Evolutionary conservation across 805 yeast species (phyloP), one percentile per base, ranked within the genome.

Genomic region (Wickerhamomyces sydowiorum): DNA sequence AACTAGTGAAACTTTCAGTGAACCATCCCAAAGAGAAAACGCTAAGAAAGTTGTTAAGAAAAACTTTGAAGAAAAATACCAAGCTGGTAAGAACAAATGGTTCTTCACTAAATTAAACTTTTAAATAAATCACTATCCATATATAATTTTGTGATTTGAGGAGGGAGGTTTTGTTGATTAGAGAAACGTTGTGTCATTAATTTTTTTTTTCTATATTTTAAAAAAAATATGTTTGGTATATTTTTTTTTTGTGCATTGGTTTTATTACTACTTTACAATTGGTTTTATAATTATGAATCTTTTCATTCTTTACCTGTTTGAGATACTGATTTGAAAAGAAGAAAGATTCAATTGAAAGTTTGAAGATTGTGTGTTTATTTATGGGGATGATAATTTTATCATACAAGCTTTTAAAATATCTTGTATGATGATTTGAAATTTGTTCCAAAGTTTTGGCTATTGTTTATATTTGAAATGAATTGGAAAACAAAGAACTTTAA

Each of bases 41-140:
- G 97, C 98, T 68, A 91, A 89, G 86, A 91, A 91, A 82, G 90
- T 83, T 69, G 86, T 93, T 73, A 91, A 87, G 86, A 86, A 89
- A 82, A 96, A 95, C 69, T 90, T 91, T 69, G 98, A 91, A 80
- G 96, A 93, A 80, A 88, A 89, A 82, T 96, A 90, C 82, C 93
- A 86, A 74, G 89, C 96, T 68, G 99, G 99, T 72, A 88, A 91
- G 86, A 90, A 89, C 90, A 90, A 89, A 80, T 91, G 99, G 99
- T 91, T 91, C 82, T 91, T 91, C 89, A 82, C 95, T 75, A 91
- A 93, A 79, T 83, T 87, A 71, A 81, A 83, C 76, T 87, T 87
- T 78, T 87, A 86, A 52, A 40, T 27, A 18, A 14, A 9, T 19
- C 20, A 19, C 40, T n/a, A n/a, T n/a, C n/a, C n/a, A n/a, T n/a